Evolutionary conservation across 805 yeast genomes (phyloP).

Genomic region (Candida gorgasii): DNA sequence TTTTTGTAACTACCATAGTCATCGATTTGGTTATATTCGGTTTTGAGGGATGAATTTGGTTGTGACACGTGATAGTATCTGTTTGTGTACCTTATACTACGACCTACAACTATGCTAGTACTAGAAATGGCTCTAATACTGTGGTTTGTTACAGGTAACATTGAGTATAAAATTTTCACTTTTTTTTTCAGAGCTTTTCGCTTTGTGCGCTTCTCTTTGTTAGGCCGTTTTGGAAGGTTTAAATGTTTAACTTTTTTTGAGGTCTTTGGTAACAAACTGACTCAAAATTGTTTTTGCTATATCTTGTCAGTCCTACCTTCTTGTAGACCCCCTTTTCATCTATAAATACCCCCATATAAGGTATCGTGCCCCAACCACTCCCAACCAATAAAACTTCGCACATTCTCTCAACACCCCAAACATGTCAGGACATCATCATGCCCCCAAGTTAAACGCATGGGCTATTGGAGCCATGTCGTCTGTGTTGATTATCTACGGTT

Average conservation of each 20-base stretch:
- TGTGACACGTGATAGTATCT: constrained; percentile 25
- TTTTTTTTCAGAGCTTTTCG: constrained; percentile 10
- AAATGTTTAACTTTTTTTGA: no score
- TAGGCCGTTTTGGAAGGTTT: no score
- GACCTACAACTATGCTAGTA: no score
- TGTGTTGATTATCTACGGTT: constrained; percentile 35
- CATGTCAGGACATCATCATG: constrained; percentile 27
- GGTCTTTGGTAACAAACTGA: no score
- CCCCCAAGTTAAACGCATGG: constrained; percentile 40
- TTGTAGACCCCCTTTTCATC: no score
- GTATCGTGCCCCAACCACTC: not conserved
- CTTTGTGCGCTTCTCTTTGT: constrained; percentile 1
- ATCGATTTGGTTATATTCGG: constrained; percentile 31
- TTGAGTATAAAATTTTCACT: constrained; percentile 10
- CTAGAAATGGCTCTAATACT: not conserved
- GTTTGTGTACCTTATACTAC: no score
- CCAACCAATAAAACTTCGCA: constrained; percentile 9
- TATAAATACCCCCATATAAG: not conserved
- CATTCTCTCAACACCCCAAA: not conserved
- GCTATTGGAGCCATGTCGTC: constrained; percentile 46
- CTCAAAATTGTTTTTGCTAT: no score
- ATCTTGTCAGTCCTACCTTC: no score
- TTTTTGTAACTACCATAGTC: constrained; percentile 44
- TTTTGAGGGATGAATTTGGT: constrained; percentile 26
- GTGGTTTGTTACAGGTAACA: constrained; percentile 1